A percentile compares a stretch with the other conserved stretches of the same genome.
Conservation (phyloP, 2,329 filamentous ascomycete genomes). For the Fusarium transvaalense region DNA sequence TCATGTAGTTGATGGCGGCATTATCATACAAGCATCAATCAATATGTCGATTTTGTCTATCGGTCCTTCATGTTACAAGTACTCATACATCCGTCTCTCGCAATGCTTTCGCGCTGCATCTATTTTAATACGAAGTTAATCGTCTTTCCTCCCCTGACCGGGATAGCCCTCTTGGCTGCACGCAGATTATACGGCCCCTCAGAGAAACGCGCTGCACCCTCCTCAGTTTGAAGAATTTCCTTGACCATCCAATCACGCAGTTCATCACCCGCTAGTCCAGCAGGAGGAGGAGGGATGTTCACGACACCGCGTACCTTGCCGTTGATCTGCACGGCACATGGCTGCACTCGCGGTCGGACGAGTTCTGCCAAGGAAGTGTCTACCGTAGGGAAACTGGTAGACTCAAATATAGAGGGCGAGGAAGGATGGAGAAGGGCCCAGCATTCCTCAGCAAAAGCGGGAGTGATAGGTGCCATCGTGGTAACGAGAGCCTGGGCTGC, state of each 20-base stretch:
- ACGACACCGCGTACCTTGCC: conserved; percentile 79
- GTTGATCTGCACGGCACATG: conserved; percentile 80
- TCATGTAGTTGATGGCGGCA: not conserved
- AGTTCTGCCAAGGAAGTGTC: conserved; percentile 63
- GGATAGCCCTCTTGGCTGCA: conserved; percentile 72
- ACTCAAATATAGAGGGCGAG: conserved; percentile 56
- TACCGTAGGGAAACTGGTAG: conserved; percentile 69
- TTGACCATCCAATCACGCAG: conserved; percentile 72
- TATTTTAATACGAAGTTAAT: conserved; percentile 77
- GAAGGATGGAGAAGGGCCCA: conserved; percentile 71
- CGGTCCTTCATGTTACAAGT: conserved; percentile 26
- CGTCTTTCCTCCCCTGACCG: conserved; percentile 74
- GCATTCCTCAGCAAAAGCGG: conserved; percentile 84
- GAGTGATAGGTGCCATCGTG: conserved; percentile 83
- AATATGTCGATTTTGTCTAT: conserved; percentile 3
- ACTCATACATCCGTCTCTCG: conserved; percentile 13
- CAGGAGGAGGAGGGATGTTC: conserved; percentile 68
- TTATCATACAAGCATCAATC: not conserved
- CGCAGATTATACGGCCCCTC: conserved; percentile 60
- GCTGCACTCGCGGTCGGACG: conserved; percentile 63
- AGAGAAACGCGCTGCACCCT: conserved; percentile 69
- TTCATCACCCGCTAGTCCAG: conserved; percentile 56
- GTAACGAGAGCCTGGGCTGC: conserved; percentile 71
- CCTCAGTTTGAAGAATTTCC: conserved; percentile 70
- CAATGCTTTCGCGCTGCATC: not conserved